phyloP scores from a whole-genome alignment of 805 yeast genomes.

The Lachancea mirantina region DNA sequence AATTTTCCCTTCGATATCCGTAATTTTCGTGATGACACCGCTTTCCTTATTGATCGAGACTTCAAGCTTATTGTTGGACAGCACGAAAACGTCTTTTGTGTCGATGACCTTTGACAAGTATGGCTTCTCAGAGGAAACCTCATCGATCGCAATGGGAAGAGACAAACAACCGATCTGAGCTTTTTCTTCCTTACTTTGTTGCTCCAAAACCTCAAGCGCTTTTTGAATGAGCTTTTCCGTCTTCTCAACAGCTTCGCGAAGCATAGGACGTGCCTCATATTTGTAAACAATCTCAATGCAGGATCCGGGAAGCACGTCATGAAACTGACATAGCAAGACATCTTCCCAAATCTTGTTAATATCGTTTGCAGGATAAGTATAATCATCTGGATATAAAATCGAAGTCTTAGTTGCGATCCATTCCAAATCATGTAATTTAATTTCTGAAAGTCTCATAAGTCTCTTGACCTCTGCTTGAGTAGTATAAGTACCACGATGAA shows the following conservation, averaged over 20 bases:
- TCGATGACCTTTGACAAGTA: constrained; percentile 1
- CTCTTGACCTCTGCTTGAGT: constrained; percentile 84
- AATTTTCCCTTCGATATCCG: constrained; percentile 49
- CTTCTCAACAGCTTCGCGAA: constrained; percentile 46
- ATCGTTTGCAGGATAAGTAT: constrained; percentile 63
- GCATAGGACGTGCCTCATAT: constrained; percentile 79
- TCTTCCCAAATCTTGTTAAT: constrained; percentile 79
- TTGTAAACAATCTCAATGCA: constrained; percentile 90
- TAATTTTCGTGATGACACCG: constrained; percentile 55
- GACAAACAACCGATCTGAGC: constrained; percentile 4
- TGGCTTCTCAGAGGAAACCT: background rate
- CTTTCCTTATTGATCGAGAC: constrained; percentile 50
- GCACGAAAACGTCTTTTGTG: constrained; percentile 35
- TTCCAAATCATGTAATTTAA: constrained; percentile 79
- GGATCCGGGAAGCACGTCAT: constrained; percentile 96
- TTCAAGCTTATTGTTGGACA: constrained; percentile 55
- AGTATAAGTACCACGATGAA: constrained; percentile 95
- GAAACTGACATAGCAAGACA: constrained; percentile 86
- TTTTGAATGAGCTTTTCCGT: constrained; percentile 46
- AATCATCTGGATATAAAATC: constrained; percentile 37
- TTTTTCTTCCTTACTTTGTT: constrained; percentile 9
- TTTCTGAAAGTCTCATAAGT: constrained; percentile 69
- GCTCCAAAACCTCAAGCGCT: constrained; percentile 41
- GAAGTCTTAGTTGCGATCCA: constrained; percentile 74
- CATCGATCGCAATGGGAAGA: background rate